Evolutionary conservation across 805 yeast species (phyloP), one percentile per base, ranked within the genome.

Genomic region (Brettanomyces nanus): DNA sequence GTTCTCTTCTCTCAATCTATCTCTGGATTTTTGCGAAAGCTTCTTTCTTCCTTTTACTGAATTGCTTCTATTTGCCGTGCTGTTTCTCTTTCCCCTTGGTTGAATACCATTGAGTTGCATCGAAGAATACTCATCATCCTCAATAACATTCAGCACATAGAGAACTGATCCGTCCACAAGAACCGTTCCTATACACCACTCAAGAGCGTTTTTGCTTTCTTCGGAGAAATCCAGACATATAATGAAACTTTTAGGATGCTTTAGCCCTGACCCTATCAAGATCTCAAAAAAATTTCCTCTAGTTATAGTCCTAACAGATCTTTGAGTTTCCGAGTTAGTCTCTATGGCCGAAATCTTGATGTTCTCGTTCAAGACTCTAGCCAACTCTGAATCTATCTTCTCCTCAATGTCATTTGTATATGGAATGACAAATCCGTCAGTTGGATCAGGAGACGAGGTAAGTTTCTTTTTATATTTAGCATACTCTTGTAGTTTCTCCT

Each of bases 181-280:
- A 1, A 86, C 80, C 0, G 95, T 75, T 2, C 97, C 97, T 47
- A 89, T 68, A 31, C 87, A 75, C 83, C 95, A 87, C 51, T 85
- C 92, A 18, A 89, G 65, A 0, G 96, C 92, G 57, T 82, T 83
- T 28, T 70, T 68, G 2, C 95, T 80, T 54, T 86, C 96, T 0
- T 85, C 82, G 3, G 90, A 77, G 45, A 82, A 71, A 55, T 89
- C 96, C 64, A 82, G 73, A 51, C 92, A 85, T 17, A 86, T 70
- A 34, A 87, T 60, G 56, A 78, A 85, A 53, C 84, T 73, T 47
- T 76, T 75, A n/a, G 68, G 54, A 23, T 50, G 44, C 21, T 42
- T 45, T 4, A 32, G 18, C 11, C 38, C 41, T n/a, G 45, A 34
- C 19, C 45, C 36, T 35, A 52, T 47, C 23, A 51, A 40, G 6